Base-by-base conservation (phyloP, 805 yeast species). In the Kluyveromyces aestuarii region DNA sequence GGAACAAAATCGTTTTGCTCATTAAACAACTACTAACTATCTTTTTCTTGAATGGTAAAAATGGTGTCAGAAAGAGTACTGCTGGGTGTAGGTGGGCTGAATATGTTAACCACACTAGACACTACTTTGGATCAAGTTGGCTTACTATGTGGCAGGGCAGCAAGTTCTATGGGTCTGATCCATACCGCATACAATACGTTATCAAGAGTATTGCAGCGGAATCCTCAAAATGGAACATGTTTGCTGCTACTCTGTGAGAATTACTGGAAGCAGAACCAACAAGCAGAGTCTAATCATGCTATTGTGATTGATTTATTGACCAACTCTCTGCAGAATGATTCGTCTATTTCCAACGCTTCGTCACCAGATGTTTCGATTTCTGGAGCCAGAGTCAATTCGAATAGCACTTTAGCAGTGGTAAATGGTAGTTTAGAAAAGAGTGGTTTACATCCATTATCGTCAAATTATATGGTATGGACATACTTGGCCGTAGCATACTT, bases 281-380 rank as follows among this genome's bases (percentile, higher is more conserved):
- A 43, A 21, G 38, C 35, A 16, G 45, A 43, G 39, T 43, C 45
- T 7, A 43, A 43, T 27, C 45, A 43, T 36, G 45, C 45, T 17
- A 43, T 33, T 9, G 45, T 43, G 18, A 43, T 43, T 16, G 45
- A 43, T 43, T 38, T 43, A 38, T 43, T 43, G 45, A 43, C 45
- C 30, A 43, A 33, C 16, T 43, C 45, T 21, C 36, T 43, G 18
- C 45, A 43, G 45, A 37, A 43, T 11, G 45, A 43, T 21, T 17
- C 45, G 27, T 7, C 39, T 2, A 17, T n/a, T 2, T 33, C 39
- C 27, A 13, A 8, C 7, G 11, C 35, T 30, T 30, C 35, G 35
- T 30, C 35, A 13, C 14, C 35, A 2, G 35, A 30, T 30, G 35
- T 30, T 11, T 30, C 35, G 11, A 13, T 10, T 30, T 30, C 35